Base-by-base conservation (phyloP, 805 yeast genomes). In the Nematodospora valgi region DNA sequence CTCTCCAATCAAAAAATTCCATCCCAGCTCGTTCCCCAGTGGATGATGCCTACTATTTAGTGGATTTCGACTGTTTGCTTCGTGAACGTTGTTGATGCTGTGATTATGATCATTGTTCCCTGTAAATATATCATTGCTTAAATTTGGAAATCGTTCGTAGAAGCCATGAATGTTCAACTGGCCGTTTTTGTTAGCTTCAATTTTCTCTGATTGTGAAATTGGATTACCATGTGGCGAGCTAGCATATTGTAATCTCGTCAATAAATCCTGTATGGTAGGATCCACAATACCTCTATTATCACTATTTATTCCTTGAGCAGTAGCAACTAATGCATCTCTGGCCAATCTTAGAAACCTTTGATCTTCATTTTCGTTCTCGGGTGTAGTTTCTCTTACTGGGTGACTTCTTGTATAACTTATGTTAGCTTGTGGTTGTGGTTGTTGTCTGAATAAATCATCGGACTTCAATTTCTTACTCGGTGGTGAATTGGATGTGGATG, bases 251-350 rank as follows among this genome's bases (percentile, higher is more conserved):
- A 78, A 61, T 35, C 86, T 54, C 45, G 69, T 66, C 34, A 79
- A 56, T n/a, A 79, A 60, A 47, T 76, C 82, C 42, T 72, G 58
- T 17, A 79, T 76, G 0, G 85, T 78, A 4, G 86, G 85, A 50
- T 79, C 86, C 5, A 79, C 72, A 16, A 71, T 58, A 12, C 37
- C 30, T 22, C 43, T 43, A 8, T 34, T 37, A 17, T 45, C 41
- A 16, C 40, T 24, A 13, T 59, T 56, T 41, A 68, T 67, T 2
- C 74, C 68, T 8, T 45, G 49, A 9, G 71, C 70, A 0, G 77
- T 71, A 17, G 78, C 76, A 9, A 72, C 77, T 12, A 74, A 59
- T 3, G 81, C 84, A 47, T 79, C 82, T 39, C 75, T 73, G 3
- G 86, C 86, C 13, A 79, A 65, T 30, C 73, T 60, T 24, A 79